These are phyloP conservation scores for Blastobotrys niveus DNA, from an alignment of 1,139 yeast species.

Conservation along the genomic window DNA sequence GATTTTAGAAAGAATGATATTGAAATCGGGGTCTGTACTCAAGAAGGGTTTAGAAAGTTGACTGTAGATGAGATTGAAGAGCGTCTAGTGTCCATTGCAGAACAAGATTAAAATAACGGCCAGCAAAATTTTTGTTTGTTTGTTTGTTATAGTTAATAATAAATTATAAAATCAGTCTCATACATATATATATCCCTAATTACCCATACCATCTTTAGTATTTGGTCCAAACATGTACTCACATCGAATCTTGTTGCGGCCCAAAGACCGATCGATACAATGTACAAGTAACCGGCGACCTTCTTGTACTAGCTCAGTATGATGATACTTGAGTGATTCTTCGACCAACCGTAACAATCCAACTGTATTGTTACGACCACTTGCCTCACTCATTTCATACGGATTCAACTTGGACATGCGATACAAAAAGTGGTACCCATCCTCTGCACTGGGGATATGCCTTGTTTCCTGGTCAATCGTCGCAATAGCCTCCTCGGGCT, in stretches of 20 bases:
- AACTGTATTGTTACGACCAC: slow-evolving; percentile 28
- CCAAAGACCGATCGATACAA: slow-evolving; percentile 33
- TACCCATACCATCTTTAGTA: slow-evolving; percentile 5
- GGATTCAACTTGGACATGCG: slow-evolving; percentile 23
- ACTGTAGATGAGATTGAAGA: slow-evolving; percentile 88
- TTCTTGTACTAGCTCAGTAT: slow-evolving; percentile 33
- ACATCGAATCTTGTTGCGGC: slow-evolving; percentile 26
- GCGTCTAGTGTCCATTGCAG: slow-evolving; percentile 88
- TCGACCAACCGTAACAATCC: slow-evolving; percentile 32
- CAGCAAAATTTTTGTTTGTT: slow-evolving; percentile 17
- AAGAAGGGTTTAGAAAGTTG: slow-evolving; percentile 57
- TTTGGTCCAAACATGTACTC: slow-evolving; percentile 24
- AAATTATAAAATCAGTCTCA: not conserved
- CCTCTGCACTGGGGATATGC: slow-evolving; percentile 21
- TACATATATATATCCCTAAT: not conserved
- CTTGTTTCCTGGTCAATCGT: slow-evolving; percentile 16
- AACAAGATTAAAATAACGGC: too few species aligned
- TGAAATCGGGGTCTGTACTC: slow-evolving; percentile 85
- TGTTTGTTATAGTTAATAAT: not conserved
- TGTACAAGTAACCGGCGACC: slow-evolving; percentile 30
- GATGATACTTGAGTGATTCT: slow-evolving; percentile 25
- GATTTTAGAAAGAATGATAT: slow-evolving; percentile 91
- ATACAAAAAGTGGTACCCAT: slow-evolving; percentile 26
- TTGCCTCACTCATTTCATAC: slow-evolving; percentile 21
- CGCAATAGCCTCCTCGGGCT: slow-evolving; percentile 17